Base-by-base conservation (phyloP, 345 rosid genomes). In the Garcia nutans region DNA sequence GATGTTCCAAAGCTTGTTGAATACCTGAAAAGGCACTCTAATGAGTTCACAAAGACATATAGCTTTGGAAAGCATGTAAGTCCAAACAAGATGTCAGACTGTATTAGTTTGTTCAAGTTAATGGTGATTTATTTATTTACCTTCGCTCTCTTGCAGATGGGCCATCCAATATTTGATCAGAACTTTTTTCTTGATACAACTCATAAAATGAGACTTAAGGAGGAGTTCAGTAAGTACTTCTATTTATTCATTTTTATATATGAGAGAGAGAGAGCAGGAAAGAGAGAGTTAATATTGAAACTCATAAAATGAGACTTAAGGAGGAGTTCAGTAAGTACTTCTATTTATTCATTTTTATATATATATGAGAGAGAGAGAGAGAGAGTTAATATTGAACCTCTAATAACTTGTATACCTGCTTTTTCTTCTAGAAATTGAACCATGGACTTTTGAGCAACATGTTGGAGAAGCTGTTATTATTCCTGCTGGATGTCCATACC, bases 401-500 rank as follows among this genome's bases (percentile, higher is more conserved):
- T 22, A 60, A 49, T 75, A 60, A 50, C 19, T 33, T 74, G 59
- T 60, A 33, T 56, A 61, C 50, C 24, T 70, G 9, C 56, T 58
- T 33, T 76, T 81, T 59, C 75, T 69, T 74, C 68, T 74, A 96
- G 99, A 90, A 60, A 79, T 96, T 66, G 99, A 92, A 77, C 99
- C 99, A 24, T 93, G 99, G 97, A 87, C 88, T 83, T 92, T 96
- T 82, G 82, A 92, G 85, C 99, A 93, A 77, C 91, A 89, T 81
- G 88, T 93, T 41, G 99, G 97, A 70, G 99, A 96, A 86, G 99
- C 97, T 76, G 92, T 96, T 75, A 80, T 92, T 64, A 80, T 96
- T 76, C 98, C 99, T 69, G 87, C 96, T 28, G 99, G 99, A 82
- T 93, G 97, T 77, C 97, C 98, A 5, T 96, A 91, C 80, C 99